phyloP scores from a whole-genome alignment of 371 early-diverging fungal genomes.

The Lichtheimia corymbifera region DNA sequence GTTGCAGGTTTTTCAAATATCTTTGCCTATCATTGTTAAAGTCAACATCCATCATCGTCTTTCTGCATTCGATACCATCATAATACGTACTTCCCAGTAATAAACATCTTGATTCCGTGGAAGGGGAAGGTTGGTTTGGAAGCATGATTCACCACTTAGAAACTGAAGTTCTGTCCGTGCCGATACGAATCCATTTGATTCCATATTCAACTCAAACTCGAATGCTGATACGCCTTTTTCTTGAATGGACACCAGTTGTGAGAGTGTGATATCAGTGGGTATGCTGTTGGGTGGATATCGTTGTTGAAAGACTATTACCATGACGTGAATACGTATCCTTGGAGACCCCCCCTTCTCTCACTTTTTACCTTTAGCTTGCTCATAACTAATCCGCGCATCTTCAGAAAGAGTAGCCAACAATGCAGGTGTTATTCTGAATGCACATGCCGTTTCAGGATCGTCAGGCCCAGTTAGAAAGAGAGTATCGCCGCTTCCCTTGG shows the following conservation, averaged over 20 bases:
- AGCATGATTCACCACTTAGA: conserved; percentile 70
- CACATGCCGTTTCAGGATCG: conserved; percentile 29
- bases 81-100: conserved; percentile 55
- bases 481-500: conserved; percentile 38
- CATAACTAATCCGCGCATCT: conserved; percentile 51
- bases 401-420: conserved; percentile 39
- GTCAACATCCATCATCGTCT: not conserved
- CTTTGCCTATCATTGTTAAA: conserved; percentile 47
- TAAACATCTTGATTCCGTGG: conserved; percentile 78
- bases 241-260: conserved; percentile 70
- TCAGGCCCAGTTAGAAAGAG: conserved; percentile 34
- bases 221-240: conserved; percentile 87
- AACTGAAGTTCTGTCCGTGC: conserved; percentile 78
- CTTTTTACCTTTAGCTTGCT: conserved; percentile 46
- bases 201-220: conserved; percentile 76
- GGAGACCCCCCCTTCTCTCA: too few relatives aligned
- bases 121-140: conserved; percentile 81
- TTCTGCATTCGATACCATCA: not conserved
- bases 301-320: conserved; percentile 42
- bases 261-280: conserved; percentile 67
- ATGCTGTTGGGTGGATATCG: conserved; percentile 64
- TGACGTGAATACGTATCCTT: too few relatives aligned
- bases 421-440: conserved; percentile 39
- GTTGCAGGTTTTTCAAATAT: conserved; percentile 66
- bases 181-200: conserved; percentile 64